Base-by-base conservation (phyloP, 768 basidiomycete species). In the Termitomyces sp. region DNA sequence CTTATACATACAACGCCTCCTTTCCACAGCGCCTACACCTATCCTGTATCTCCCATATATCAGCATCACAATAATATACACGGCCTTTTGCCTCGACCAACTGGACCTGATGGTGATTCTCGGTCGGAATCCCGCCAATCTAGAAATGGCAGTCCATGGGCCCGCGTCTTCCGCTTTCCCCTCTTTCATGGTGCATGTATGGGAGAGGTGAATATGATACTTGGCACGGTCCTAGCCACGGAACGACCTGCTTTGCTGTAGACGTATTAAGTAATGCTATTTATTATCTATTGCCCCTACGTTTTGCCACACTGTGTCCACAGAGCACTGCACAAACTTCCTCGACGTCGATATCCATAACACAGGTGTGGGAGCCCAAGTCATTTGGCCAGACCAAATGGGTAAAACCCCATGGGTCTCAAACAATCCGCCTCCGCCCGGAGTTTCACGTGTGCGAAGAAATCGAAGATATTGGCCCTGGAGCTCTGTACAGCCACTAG, bases 41-140 rank as follows among this genome's bases (percentile, higher is more conserved):
- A 35, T 55, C 28, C 8, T 59, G 27, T 54, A 16, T 54, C 48
- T 23, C 51, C 55, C 53, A 52, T 48, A 52, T 51, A 45, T 57
- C 52, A 57, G 19, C 54, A 53, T 46, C 51, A 59, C 28, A 46
- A 30, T 56, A 45, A 54, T 47, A 53, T 56, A 54, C 41, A 56
- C 35, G 37, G n/a, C 37, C 49, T 7, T 28, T 55, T n/a, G 30
- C 21, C 16, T 37, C 19, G 9, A 35, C 48, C 17, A 11, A 47
- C 21, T 23, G 35, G 43, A 39, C 23, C 55, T 46, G 59, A 39
- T 25, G 23, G 23, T 27, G 49, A 51, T 51, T 60, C 64, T 64
- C 68, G 63, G 66, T 66, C 64, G 73, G 73, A 71, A 69, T 58
- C 59, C 73, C 72, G 71, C 61, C 17, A 14, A 63, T 60, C 68